Percentiles rank a stretch among this genome's conserved stretches.
phyloP scores from a whole-genome alignment of 495 filamentous ascomycete genomes.

The Xylaria flabelliformis region DNA sequence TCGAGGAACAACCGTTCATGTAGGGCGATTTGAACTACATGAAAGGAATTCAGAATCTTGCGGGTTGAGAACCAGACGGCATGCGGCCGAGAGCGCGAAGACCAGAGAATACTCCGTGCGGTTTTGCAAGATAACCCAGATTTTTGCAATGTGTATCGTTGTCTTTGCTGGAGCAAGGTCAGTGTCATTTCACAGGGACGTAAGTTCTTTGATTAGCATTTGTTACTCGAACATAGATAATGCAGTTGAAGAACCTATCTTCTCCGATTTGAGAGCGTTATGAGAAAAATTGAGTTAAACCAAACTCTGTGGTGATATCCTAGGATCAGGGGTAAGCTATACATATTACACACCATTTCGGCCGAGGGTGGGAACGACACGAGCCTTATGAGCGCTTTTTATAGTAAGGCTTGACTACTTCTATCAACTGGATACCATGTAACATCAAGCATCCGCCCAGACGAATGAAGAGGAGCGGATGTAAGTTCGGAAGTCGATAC shows the following conservation, averaged over 20 bases:
- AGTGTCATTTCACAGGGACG: slow-evolving; percentile 13
- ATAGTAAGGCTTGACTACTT: too few relatives aligned
- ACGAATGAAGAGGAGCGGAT: too few relatives aligned
- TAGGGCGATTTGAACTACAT: background rate
- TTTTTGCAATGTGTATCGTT: slow-evolving; percentile 21
- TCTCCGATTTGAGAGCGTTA: background rate
- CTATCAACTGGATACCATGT: too few relatives aligned
- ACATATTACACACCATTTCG: too few relatives aligned
- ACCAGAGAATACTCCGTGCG: background rate
- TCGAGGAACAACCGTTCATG: background rate
- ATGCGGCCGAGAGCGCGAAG: background rate
- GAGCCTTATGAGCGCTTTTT: too few relatives aligned
- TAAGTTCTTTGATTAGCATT: slow-evolving; percentile 23
- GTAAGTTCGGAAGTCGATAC: background rate
- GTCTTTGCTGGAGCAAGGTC: slow-evolving; percentile 13
- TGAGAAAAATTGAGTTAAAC: background rate
- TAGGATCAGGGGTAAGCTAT: too few relatives aligned
- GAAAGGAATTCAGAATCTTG: background rate
- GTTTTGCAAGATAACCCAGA: background rate
- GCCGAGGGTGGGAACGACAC: too few relatives aligned
- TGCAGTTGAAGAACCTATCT: slow-evolving; percentile 19
- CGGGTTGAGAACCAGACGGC: background rate
- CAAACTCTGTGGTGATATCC: background rate
- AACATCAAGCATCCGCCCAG: too few relatives aligned
- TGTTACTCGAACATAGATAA: slow-evolving; percentile 14